Base-by-base conservation (phyloP, 345 rosid genomes). In the Hibiscus trionum region DNA sequence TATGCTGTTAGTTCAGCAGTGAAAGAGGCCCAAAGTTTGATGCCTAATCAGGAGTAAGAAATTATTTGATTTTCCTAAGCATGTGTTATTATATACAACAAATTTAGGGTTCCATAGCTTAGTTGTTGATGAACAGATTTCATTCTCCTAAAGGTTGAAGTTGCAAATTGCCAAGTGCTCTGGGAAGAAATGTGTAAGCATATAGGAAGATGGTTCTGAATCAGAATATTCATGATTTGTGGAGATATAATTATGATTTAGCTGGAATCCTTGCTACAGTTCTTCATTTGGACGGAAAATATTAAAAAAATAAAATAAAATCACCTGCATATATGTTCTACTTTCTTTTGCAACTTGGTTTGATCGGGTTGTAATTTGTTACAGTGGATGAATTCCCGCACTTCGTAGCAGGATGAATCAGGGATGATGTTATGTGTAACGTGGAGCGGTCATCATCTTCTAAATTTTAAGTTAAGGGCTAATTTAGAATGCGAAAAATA, bases 1-100 rank as follows among this genome's bases (percentile, higher is more conserved):
- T 85, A 81, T 78, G 83, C 86, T 21, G 88, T 70, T 2, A 81
- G 72, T 50, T 57, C 24, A 26, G 86, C 86, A 17, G 81, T 78
- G 16, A 67, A 35, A 9, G 86, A 83, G 76, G 88, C 78, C 33
- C 64, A 26, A 73, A 75, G 59, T 49, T 69, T 84, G 74, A 63
- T 66, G 39, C 24, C 21, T 27, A 66, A 66, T 46, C 19, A 7
- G 55, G 70, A 7, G 56, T 66, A 46, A 46, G 56, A 24, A 6
- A 14, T 24, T 5, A 24, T 12, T 26, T 5, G 21, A 12, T 24
- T 33, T 5, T 11, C 19, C 42, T 1, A 63, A 12, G 21, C 12
- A 21, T 21, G 11, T 5, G 9, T 14, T n/a, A 12, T 14, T n/a
- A 12, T 35, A 12, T n/a, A 44, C 14, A 11, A 44, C 47, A 44